Base-by-base conservation (phyloP, 345 rosid species). In the Laguncularia racemosa region DNA sequence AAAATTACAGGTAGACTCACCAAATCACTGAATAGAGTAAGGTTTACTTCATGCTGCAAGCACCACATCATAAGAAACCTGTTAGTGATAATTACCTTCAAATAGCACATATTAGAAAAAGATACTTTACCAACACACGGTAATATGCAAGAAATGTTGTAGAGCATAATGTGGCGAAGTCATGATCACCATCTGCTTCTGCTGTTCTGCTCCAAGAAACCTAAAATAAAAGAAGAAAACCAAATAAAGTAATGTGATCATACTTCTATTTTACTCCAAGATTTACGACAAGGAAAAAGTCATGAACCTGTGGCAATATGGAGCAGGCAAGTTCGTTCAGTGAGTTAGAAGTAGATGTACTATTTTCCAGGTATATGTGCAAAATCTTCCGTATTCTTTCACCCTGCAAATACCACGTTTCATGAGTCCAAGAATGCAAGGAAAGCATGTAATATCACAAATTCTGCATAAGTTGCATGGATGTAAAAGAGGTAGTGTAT, bases 31-130 rank as follows among this genome's bases (percentile, higher is more conserved):
- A 86, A 78, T 71, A 69, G 60, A 52, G 70, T 63, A 54, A 89
- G 81, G 76, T 89, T 86, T 52, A 74, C 97, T 75, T 83, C 95
- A 76, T 82, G 87, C 92, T 86, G 83, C 78, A 72, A 67, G 44
- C 58, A 74, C 17, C 54, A 45, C 8, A 26, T 28, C 48, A 53
- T 20, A 46, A 65, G 40, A 80, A 38, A 55, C 28, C 45, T 21
- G 64, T 67, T 58, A 44, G 33, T 6, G n/a, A 49, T 6, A 52
- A 48, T 19, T n/a, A 38, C 51, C 44, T 19, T 65, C 14, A 65
- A 53, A 46, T 18, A 40, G 53, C 20, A 21, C 20, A 52, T 19
- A 3, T 14, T 16, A 56, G 51, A 46, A 14, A 44, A 51, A 50
- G 56, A 60, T 62, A n/a, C 16, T 81, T 57, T 79, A 89, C 97